These are phyloP conservation scores for Shiraia sp. DNA, from an alignment of 2,329 filamentous ascomycete genomes.

Conservation along the genomic window DNA sequence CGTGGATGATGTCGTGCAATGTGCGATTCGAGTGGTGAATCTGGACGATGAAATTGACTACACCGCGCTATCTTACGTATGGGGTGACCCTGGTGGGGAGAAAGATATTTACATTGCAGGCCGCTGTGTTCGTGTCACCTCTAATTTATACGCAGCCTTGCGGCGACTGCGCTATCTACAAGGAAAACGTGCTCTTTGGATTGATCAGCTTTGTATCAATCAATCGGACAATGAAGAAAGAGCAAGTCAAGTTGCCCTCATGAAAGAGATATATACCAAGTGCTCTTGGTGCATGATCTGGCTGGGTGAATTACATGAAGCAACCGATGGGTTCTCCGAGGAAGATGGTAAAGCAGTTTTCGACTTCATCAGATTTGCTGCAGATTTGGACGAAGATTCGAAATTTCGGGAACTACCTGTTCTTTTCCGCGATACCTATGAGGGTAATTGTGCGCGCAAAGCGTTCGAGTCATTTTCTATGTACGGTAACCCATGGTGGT, in stretches of 20 bases:
- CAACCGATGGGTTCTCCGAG: neutral
- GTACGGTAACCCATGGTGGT: conserved; percentile 25
- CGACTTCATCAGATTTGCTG: conserved; percentile 14
- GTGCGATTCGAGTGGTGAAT: conserved; percentile 5
- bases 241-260: conserved; percentile 26
- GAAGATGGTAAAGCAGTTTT: conserved; percentile 13
- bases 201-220: conserved; percentile 37
- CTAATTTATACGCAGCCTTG: conserved; percentile 19
- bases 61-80: conserved; percentile 26
- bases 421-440: conserved; percentile 6
- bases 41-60: conserved; percentile 8
- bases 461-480: conserved; percentile 17
- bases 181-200: conserved; percentile 18
- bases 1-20: conserved; percentile 3
- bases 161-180: conserved; percentile 15
- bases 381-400: neutral
- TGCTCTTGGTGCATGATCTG: conserved; percentile 25
- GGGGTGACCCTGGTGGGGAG: conserved; percentile 14
- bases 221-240: conserved; percentile 27
- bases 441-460: conserved; percentile 4
- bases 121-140: conserved; percentile 8
- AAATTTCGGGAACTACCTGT: conserved; percentile 2
- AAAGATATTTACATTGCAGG: conserved; percentile 11
- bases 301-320: conserved; percentile 22
- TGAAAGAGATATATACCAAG: conserved; percentile 30